Base-by-base conservation (phyloP, 2,329 filamentous ascomycete genomes). In the Aureobasidium lini region DNA sequence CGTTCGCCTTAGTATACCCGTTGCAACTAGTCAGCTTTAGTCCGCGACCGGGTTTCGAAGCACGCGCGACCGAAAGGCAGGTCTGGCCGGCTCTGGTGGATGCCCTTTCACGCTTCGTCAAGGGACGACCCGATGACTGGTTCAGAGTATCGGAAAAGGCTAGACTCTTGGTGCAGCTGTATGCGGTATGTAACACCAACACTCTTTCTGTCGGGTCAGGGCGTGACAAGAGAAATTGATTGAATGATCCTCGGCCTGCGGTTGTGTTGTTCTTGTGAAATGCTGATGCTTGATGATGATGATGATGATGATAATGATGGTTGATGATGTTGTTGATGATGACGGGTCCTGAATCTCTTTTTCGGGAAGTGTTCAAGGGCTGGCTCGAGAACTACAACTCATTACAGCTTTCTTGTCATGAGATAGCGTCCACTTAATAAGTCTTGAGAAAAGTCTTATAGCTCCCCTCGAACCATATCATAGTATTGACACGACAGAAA, bases 341-440 rank as follows among this genome's bases (percentile, higher is more conserved):
- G 52, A 46, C 40, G 52, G 34, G 6, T 16, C 40, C 37, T 53
- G 42, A 48, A 40, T 34, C 23, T 57, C 54, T 23, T 44, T n/a
- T 40, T 57, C 10, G 18, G 52, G 36, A 31, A 28, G n/a, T 18
- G 39, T 40, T 40, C 49, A 42, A 44, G 37, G 50, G 50, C 40
- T 28, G 39, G 49, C 39, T 54, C 13, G 39, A 43, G 16, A 32
- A 46, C 52, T 28, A 46, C 52, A 56, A 57, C 54, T 57, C 34
- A 48, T 57, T 31, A 39, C 18, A 57, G 43, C 54, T 57, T 42
- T 54, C 28, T 36, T 43, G 34, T 18, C 16, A 39, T 32, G 32
- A 18, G 54, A 57, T 57, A 57, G 54, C 54, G 42, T 57, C 54
- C 54, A 57, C 54, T 57, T 57, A 57, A 57, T 57, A 57, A 57